These are phyloP conservation scores for Paratrypanosoma confusum DNA, from an alignment of 208 protist species.

Conservation along the genomic window DNA sequence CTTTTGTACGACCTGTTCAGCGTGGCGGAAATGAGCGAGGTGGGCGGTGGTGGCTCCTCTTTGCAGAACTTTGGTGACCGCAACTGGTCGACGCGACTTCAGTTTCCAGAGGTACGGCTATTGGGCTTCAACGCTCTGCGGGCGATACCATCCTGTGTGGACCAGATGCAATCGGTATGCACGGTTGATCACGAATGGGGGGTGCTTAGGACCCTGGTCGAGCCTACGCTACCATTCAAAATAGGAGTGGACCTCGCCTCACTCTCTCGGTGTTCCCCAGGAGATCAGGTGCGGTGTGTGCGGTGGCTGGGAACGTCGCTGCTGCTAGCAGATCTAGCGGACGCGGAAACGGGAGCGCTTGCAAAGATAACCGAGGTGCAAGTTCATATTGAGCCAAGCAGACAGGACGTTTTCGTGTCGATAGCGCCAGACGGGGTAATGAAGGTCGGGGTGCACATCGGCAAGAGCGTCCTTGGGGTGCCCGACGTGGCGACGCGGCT, in stretches of 20 bases:
- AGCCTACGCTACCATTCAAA: slow-evolving; percentile 27
- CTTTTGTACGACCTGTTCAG: slow-evolving; percentile 66
- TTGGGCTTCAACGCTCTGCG: slow-evolving; percentile 45
- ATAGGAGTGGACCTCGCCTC: slow-evolving; percentile 44
- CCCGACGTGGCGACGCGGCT: no score
- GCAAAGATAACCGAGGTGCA: no score
- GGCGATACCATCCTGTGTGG: slow-evolving; percentile 26
- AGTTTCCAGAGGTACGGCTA: slow-evolving; percentile 63
- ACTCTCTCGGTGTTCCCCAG: slow-evolving; percentile 24
- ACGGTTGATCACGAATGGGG: slow-evolving; percentile 53
- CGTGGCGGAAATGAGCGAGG: slow-evolving; percentile 27
- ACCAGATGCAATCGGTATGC: slow-evolving; percentile 23
- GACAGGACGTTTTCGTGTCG: no score
- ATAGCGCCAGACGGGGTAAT: no score
- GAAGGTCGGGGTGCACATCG: no score
- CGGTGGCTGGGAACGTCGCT: slow-evolving; percentile 69
- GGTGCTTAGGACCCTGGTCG: slow-evolving; percentile 36
- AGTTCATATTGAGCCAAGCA: no score
- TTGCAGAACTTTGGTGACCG: background rate
- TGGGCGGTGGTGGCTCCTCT: background rate
- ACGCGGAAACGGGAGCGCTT: no score
- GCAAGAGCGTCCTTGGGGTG: no score
- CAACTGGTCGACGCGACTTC: slow-evolving; percentile 14
- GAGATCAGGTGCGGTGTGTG: slow-evolving; percentile 40
- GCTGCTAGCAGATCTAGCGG: slow-evolving; percentile 44